Evolutionary conservation across 176 grass and related monocot genomes (phyloP), one percentile per base, ranked within the genome.

Genomic region (Musa troglodytarum): DNA sequence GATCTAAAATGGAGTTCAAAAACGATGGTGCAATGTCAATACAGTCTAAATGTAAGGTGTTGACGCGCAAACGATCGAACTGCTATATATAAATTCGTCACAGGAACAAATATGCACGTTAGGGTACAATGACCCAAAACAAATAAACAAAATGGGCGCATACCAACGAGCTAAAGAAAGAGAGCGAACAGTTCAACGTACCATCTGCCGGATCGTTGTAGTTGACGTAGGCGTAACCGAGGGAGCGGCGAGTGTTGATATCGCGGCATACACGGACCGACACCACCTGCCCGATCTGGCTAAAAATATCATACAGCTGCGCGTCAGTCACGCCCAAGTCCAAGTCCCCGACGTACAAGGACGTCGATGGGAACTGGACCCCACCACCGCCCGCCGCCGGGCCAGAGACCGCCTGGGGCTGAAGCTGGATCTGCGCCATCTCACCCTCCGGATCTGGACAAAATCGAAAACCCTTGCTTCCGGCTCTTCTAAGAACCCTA

Each of bases 151-250:
- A 43, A 43, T 43, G 34, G 34, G 6, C 34, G 34, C 34, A 43
- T 43, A 43, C 34, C 34, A 43, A 43, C 4, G 34, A 43, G 34
- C 34, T 43, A 43, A 43, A 43, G 34, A 43, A 34, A 43, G 34
- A 0, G 34, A 43, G 34, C 34, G 4, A 43, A 43, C 34, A 43
- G 4, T 43, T 15, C 1, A 4, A 67, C 85, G 91, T 62, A 98
- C 94, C 94, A 65, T 99, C 90, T 2, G 80, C 34, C 1, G 90
- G 84, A 73, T 59, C 93, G 84, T 23, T 92, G 88, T 94, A 99
- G 86, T 99, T 99, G 79, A 99, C 91, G 34, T 94, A 94, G 53
- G 84, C 95, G 59, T 99, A 99, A 3, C 95, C 95, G n/a, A 99
- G 90, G 15, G 95, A 99, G 72, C 87, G 83, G 50, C 95, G 78